phyloP scores from a whole-genome alignment of 306 rosid species.

The Calophaca sinica region DNA sequence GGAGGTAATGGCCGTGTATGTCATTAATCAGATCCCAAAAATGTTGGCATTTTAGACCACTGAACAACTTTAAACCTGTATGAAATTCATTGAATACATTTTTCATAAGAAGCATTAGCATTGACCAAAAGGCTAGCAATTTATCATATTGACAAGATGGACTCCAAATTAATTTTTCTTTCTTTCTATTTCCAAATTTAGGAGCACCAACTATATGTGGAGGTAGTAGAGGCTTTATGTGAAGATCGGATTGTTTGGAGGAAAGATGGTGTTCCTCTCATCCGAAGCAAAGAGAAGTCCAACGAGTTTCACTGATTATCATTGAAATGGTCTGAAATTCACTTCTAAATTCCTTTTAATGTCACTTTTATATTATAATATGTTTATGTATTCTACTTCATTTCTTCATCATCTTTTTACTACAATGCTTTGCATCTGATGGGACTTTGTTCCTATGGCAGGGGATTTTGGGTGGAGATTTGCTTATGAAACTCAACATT shows the following conservation, averaged over 20 bases:
- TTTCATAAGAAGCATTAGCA: slow-evolving; percentile 11
- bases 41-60: slow-evolving; percentile 13
- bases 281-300: slow-evolving; percentile 75
- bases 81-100: slow-evolving; percentile 7
- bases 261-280: slow-evolving; percentile 86
- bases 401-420: slow-evolving; percentile 1
- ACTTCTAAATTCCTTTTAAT: neutral
- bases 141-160: neutral
- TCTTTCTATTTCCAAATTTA: slow-evolving; percentile 38
- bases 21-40: neutral
- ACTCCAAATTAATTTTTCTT: neutral
- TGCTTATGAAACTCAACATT: neutral
- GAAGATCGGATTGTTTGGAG: slow-evolving; percentile 83
- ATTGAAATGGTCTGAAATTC: slow-evolving; percentile 24
- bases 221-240: slow-evolving; percentile 70
- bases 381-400: slow-evolving; percentile 6
- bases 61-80: neutral
- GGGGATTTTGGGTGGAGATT: no score
- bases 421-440: neutral
- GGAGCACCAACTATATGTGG: slow-evolving; percentile 79
- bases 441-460: no score
- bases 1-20: slow-evolving; percentile 57
- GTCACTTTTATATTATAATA: neutral
- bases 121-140: neutral
- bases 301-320: slow-evolving; percentile 51